Percentiles rank a stretch among this genome's conserved stretches.
Conservation (phyloP, 1,139 yeast species). For the Debaryomycetaceae sp. region DNA sequence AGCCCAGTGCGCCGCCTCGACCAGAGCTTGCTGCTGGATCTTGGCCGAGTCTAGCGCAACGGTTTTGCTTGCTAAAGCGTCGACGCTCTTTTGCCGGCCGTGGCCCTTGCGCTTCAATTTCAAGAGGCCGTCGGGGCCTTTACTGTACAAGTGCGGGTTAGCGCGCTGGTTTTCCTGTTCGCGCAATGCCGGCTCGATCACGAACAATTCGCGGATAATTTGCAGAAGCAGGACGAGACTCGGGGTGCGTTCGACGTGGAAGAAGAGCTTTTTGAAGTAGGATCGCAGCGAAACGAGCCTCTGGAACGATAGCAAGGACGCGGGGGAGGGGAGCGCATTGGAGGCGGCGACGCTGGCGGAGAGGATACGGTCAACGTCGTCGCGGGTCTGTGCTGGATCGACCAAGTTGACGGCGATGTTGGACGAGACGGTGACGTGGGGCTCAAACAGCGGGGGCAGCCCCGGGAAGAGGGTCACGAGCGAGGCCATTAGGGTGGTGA, state of each 20-base stretch:
- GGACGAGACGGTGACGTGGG: slow-evolving; percentile 69
- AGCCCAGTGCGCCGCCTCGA: slow-evolving; percentile 45
- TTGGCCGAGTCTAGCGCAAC: slow-evolving; percentile 15
- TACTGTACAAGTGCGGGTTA: slow-evolving; percentile 32
- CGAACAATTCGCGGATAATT: slow-evolving; percentile 62
- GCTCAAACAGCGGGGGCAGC: slow-evolving; percentile 54
- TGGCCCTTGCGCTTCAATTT: slow-evolving; percentile 17
- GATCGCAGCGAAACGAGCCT: slow-evolving; percentile 26
- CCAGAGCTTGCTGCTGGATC: slow-evolving; percentile 20
- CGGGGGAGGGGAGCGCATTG: slow-evolving; percentile 14
- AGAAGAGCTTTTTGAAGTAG: slow-evolving; percentile 40
- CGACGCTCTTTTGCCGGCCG: slow-evolving; percentile 2
- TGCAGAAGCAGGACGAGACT: slow-evolving; percentile 57
- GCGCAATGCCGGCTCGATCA: slow-evolving; percentile 27
- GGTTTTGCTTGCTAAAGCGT: neutral
- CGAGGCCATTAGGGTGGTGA: slow-evolving; percentile 52
- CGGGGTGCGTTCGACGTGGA: slow-evolving; percentile 44
- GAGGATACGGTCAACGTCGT: slow-evolving; percentile 50
- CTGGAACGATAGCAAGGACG: slow-evolving; percentile 28
- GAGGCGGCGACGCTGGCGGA: slow-evolving; percentile 51
- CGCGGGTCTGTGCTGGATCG: slow-evolving; percentile 28
- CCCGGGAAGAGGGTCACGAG: slow-evolving; percentile 62
- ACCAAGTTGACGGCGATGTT: slow-evolving; percentile 35
- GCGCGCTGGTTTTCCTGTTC: slow-evolving; percentile 24
- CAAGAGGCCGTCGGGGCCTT: slow-evolving; percentile 23